A percentile compares a stretch with the other conserved stretches of the same genome.
phyloP scores from a whole-genome alignment of 1,284 basidiomycete genomes.

The Microbotryum violaceum region DNA sequence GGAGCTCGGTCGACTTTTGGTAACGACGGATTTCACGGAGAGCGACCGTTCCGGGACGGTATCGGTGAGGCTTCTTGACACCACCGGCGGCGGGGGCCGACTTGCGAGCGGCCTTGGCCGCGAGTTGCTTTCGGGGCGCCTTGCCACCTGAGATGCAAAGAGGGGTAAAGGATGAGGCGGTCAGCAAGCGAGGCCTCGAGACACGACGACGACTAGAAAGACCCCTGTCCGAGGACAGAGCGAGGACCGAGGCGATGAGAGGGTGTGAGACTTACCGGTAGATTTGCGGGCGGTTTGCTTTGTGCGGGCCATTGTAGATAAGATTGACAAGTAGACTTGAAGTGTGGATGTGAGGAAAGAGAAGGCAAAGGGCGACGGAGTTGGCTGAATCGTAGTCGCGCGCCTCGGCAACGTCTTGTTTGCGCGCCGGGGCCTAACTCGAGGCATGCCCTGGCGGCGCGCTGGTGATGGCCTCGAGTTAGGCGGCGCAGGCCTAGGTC shows the following conservation, averaged over 20 bases:
- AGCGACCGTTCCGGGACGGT: conserved; percentile 37
- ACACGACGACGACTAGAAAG: conserved; percentile 35
- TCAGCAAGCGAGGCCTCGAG: conserved; percentile 16
- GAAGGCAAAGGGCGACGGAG: background rate
- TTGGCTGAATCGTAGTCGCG: no score
- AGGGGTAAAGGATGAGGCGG: conserved; percentile 26
- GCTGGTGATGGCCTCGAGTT: no score
- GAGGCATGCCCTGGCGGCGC: no score
- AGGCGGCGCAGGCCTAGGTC: no score
- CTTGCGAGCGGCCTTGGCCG: conserved; percentile 49
- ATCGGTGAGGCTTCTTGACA: conserved; percentile 65
- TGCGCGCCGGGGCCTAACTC: no score
- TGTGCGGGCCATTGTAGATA: conserved; percentile 41
- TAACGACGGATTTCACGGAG: conserved; percentile 36
- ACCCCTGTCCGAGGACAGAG: conserved; percentile 40
- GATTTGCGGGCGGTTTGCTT: conserved; percentile 57
- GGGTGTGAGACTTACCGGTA: conserved; percentile 44
- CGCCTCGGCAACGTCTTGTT: no score
- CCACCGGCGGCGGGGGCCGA: conserved; percentile 72
- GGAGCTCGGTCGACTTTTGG: conserved; percentile 39
- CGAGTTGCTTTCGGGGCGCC: conserved; percentile 51
- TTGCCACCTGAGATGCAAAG: conserved; percentile 42
- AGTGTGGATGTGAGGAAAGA: background rate
- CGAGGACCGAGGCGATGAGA: conserved; percentile 33
- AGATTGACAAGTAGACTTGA: background rate